Evolutionary conservation across 2,329 filamentous ascomycete species (phyloP), one percentile per base, ranked within the genome.

Genomic region (Colletotrichum echinochloae): DNA sequence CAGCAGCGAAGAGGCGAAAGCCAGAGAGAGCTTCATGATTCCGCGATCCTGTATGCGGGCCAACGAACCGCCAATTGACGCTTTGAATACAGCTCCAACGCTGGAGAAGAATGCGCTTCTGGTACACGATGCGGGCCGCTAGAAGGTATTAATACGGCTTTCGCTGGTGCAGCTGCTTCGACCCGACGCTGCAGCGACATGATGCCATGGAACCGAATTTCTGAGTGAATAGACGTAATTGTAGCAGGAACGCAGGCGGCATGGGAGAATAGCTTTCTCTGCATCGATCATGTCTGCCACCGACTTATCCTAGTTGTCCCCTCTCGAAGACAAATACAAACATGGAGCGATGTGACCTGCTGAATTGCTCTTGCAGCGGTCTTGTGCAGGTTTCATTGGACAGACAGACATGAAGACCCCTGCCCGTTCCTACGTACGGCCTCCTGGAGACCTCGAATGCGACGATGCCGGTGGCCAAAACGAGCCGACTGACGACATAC

Each of bases 1-100:
- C 62, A 80, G 68, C 30, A 72, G 65, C 57, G 74, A 74, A 49
- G 74, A 74, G 61, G 72, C 73, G 23, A 76, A 49, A 49, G 74
- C 65, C n/a, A 74, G 56, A 56, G 74, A 76, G 63, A 75, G 60
- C 76, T 80, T 80, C 78, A 79, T 80, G 71, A 59, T 74, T 67
- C 62, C 55, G 8, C 48, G 60, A 52, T 52, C 18, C 46, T 30
- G 48, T 37, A 26, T 48, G 44, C 35, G 37, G 52, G 52, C 46
- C 57, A 67, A 67, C 59, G 51, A n/a, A 63, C 49, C 57, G 39
- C 64, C 46, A 26, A 44, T 28, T 55, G 59, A 66, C 66, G 70
- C 59, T 62, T 62, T 33, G 63, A 52, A 62, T 73, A 54, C 33
- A 48, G 51, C 57, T 72, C 60, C 52, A 65, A 44, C 63, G 37